Base-by-base conservation (phyloP, 257 asterid genomes). In the Gentiana straminea region DNA sequence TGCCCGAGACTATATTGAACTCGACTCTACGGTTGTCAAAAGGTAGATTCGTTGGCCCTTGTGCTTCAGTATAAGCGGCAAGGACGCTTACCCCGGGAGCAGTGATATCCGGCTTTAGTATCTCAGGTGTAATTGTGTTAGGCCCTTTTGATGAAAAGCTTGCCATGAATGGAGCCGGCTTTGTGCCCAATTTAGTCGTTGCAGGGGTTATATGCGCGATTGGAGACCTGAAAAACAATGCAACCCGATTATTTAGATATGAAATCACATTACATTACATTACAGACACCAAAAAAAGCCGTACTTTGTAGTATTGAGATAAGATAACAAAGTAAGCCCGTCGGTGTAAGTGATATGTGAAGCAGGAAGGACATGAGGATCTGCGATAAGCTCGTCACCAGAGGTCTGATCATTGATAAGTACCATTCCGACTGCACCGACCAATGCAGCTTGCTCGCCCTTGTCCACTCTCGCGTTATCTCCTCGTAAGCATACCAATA, bases 31-130 rank as follows among this genome's bases (percentile, higher is more conserved):
- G 76, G 8, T 67, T 70, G 62, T 84, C 95, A 61, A 71, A 83
- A 49, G 64, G 79, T 72, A 71, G 80, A 57, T 76, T 73, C 11
- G 95, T 82, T 8, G 98, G 98, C 2, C 84, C 84, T 61, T 77
- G 74, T 6, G 94, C 86, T 64, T 51, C 84, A 0, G 94, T 81
- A 47, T 75, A 91, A 51, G 98, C 95, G 4, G 98, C 95, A 39
- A 91, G 79, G 33, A 91, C 58, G 68, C 86, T 84, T 66, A 91
- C 96, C 59, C 98, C 96, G 1, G 98, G 96, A 32, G 98, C 96
- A 33, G 96, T 83, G 37, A 91, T 79, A 78, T 91, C 98, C 56
- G 98, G 98, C 98, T 89, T 89, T 1, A 89, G 89, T 55, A 89
- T 68, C 60, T 83, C 95, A 13, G 95, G 92, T 33, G 77, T 81